Conservation (phyloP, 2,329 filamentous ascomycete genomes). For the Cercospora canescens region DNA sequence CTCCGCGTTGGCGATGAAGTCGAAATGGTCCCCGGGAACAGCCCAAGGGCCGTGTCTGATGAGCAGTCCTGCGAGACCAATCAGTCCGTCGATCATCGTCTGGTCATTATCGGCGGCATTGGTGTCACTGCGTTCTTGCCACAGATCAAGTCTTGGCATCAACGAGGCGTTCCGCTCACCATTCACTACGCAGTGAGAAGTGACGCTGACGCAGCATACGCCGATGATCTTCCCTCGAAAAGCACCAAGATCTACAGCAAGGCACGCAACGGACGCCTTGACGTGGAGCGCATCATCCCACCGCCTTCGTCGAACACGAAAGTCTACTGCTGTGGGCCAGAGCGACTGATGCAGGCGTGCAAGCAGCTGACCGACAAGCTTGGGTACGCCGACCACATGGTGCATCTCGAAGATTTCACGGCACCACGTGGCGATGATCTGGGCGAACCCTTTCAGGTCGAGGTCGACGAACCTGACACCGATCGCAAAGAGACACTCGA, state of each 20-base stretch:
- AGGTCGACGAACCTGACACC: conserved; percentile 46
- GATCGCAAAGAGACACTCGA: conserved; percentile 42
- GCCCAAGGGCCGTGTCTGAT: conserved; percentile 21
- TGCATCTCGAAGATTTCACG: conserved; percentile 63
- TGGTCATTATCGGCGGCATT: conserved; percentile 65
- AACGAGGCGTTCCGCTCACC: conserved; percentile 42
- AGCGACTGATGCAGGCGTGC: conserved; percentile 56
- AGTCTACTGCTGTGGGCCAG: conserved; percentile 63
- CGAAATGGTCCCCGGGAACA: conserved; percentile 37
- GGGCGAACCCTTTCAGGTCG: conserved; percentile 62
- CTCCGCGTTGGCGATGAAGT: conserved; percentile 52
- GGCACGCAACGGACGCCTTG: conserved; percentile 52
- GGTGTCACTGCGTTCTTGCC: conserved; percentile 66
- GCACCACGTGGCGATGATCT: conserved; percentile 43
- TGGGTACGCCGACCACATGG: conserved; percentile 50
- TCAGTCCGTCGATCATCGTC: conserved; percentile 55
- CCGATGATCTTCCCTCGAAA: conserved; percentile 32
- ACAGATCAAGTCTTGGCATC: conserved; percentile 43
- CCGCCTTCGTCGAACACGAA: conserved; percentile 41
- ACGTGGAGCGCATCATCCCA: conserved; percentile 51
- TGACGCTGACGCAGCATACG: conserved; percentile 56
- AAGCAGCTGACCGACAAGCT: conserved; percentile 41
- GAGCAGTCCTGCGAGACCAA: not conserved
- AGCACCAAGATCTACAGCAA: conserved; percentile 56
- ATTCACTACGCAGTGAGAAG: conserved; percentile 62